Percentiles rank a stretch among this genome's conserved stretches.
Conservation (phyloP, 139 green algal species). For the Chlorella sp. region DNA sequence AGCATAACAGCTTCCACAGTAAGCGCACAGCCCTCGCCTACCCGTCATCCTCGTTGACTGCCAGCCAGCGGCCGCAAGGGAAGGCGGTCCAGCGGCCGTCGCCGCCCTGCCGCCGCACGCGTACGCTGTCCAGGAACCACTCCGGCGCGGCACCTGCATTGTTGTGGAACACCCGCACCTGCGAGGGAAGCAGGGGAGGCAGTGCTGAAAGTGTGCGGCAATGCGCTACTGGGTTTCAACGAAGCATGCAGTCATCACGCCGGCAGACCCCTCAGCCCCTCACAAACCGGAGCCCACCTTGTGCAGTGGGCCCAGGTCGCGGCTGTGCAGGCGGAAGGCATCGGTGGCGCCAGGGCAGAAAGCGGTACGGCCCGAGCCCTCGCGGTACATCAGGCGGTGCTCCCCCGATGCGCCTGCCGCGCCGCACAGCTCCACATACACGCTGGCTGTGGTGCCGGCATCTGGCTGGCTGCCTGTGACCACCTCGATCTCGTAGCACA, state of each 20-base stretch:
- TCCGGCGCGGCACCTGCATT: slow-evolving; percentile 61
- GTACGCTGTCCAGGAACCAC: slow-evolving; percentile 75
- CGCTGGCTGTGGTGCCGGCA: slow-evolving; percentile 68
- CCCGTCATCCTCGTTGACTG: slow-evolving; percentile 64
- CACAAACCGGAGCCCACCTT: neutral
- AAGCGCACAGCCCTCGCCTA: slow-evolving; percentile 33
- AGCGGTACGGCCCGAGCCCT: slow-evolving; percentile 1
- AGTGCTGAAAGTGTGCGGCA: neutral
- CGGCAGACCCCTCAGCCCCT: neutral
- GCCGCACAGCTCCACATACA: slow-evolving; percentile 64
- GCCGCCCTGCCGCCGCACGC: slow-evolving; percentile 57
- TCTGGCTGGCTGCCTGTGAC: slow-evolving; percentile 60
- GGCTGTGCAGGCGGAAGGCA: slow-evolving; percentile 51
- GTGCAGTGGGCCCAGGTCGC: slow-evolving; percentile 52
- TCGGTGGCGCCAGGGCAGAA: slow-evolving; percentile 14
- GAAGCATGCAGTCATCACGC: no score
- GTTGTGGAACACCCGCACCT: slow-evolving; percentile 75
- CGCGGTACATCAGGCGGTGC: slow-evolving; percentile 27
- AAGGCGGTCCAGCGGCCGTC: slow-evolving; percentile 53
- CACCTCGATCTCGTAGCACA: slow-evolving; percentile 70
- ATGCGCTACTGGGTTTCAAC: neutral
- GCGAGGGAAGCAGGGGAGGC: neutral
- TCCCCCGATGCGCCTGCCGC: slow-evolving; percentile 36
- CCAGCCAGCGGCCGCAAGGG: slow-evolving; percentile 71
- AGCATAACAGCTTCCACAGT: no score